Evolutionary conservation across 371 early-diverging fungal species (phyloP), one percentile per base, ranked within the genome.

Genomic region (Mortierella sp.): DNA sequence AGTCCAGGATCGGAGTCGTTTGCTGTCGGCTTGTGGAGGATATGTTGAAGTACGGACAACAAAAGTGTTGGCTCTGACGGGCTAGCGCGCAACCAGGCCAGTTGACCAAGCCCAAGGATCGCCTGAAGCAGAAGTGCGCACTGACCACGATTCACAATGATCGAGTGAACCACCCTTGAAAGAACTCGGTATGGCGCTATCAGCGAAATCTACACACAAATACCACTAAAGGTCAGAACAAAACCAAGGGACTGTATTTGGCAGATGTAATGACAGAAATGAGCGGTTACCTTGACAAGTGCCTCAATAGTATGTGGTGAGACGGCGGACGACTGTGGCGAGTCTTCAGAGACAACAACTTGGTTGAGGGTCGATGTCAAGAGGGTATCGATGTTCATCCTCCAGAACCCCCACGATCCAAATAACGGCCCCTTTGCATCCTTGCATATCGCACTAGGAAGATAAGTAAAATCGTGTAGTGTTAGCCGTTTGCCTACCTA

Each of bases 161-260:
- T 83, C 12, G 75, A 75, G 0, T 71, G 58, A 24, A 76, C 48
- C 6, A 82, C 63, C 55, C 78, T 82, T 18, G 73, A 41, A 16
- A 80, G n/a, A 14, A 83, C 83, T 18, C 76, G 83, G 32, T 87
- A 87, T 1, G 87, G 87, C 5, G 80, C 80, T 41, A 87, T 77
- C 27, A 87, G 41, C 1, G 87, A 87, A 7, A 83, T 80, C 87
- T 87, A 54, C 29, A 27, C 24, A 27, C 2, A 56, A 16, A 5
- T 21, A 2, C 4, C 7, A 68, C 8, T 0, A 24, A 7, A 21
- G 0, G 24, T 68, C 4, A 68, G 38, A 38, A 41, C 16, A 51
- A 51, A 51, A 21, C 4, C 2, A 0, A 46, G 16, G 4, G 12
- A 16, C 32, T 35, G n/a, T 11, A 6, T 2, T 24, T 18, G 12